A percentile compares a stretch with the other conserved stretches of the same genome.
Evolutionary conservation across 2,329 filamentous ascomycete species (phyloP).

Genomic region (Thielaviopsis cerberus): DNA sequence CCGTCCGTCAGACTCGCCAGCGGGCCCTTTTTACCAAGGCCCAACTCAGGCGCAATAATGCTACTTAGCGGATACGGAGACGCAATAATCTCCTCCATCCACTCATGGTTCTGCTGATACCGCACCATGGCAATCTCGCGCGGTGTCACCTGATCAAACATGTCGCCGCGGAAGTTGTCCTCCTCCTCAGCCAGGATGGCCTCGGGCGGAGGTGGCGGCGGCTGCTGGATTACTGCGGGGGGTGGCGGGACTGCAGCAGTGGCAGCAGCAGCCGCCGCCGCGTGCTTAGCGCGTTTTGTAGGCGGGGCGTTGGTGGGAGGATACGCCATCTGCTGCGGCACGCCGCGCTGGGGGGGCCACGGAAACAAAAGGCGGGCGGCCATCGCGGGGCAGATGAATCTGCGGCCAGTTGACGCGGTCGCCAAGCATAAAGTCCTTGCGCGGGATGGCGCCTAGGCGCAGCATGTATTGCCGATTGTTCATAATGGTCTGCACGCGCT

Average conservation of each 20-base stretch:
- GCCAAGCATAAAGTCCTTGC: slow-evolving; percentile 87
- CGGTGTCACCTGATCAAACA: slow-evolving; percentile 76
- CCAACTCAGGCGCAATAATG: slow-evolving; percentile 73
- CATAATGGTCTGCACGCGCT: slow-evolving; percentile 41
- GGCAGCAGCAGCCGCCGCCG: slow-evolving; percentile 19
- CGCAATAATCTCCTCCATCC: slow-evolving; percentile 94
- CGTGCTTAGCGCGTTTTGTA: slow-evolving; percentile 33
- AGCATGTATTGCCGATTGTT: slow-evolving; percentile 46
- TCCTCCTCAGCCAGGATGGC: slow-evolving; percentile 64
- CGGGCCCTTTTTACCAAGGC: slow-evolving; percentile 68
- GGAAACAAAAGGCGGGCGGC: slow-evolving; percentile 31
- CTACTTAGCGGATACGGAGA: slow-evolving; percentile 75
- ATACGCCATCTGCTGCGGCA: slow-evolving; percentile 45
- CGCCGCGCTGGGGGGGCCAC: slow-evolving; percentile 27
- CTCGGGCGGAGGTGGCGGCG: slow-evolving; percentile 22
- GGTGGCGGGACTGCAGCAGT: slow-evolving; percentile 13
- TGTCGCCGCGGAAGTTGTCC: slow-evolving; percentile 68
- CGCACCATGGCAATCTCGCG: slow-evolving; percentile 72
- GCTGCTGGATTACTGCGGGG: slow-evolving; percentile 11
- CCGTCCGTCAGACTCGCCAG: slow-evolving; percentile 66
- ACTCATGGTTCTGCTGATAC: slow-evolving; percentile 90
- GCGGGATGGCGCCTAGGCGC: slow-evolving; percentile 59
- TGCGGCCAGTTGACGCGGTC: slow-evolving; percentile 82
- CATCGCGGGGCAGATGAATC: slow-evolving; percentile 49
- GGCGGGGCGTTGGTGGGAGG: slow-evolving; percentile 29